Evolutionary conservation across 129 eudicot genomes (phyloP), one percentile per base, ranked within the genome.

Genomic region (Flaveria robusta): DNA sequence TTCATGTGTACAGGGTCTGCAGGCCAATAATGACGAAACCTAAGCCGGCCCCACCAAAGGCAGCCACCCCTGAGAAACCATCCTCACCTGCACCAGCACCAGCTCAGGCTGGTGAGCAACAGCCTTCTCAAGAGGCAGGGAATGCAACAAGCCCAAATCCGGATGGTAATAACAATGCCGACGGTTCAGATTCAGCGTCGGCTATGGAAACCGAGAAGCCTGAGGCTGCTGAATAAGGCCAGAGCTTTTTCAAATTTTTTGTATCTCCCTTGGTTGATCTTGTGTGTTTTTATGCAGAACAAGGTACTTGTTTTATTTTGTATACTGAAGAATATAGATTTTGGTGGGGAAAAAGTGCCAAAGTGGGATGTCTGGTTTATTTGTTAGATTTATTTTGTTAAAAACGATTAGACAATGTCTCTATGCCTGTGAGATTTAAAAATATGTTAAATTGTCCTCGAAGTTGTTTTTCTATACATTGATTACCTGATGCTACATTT

Each of bases 181-280:
- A 66, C 20, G 64, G 45, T 50, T 14, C 49, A 14, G 69, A 74
- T 13, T 85, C 14, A 7, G 76, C 87, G 9, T 59, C 79, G 42
- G 74, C 92, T 3, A 92, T 92, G 98, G 98, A 92, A 55, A 88
- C 92, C 0, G 98, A 92, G 9, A 89, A 87, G 52, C 64, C 88
- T 6, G 96, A 89, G 50, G 52, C 56, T 7, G 59, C 82, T 70
- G 79, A 77, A 56, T 84, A 68, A 78, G 56, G 50, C 49, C 8
- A 10, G 66, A 23, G 39, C 58, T 10, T 27, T 22, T 71, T 42
- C 20, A n/a, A n/a, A n/a, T n/a, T 72, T 74, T 74, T 68, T 20
- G 5, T 7, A 9, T 55, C 10, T 68, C n/a, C n/a, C n/a, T n/a
- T n/a, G n/a, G 64, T 27, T 80, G 54, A 20, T 16, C 26, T 19